Conservation (phyloP, 345 rosid genomes). For the Camelina sativa region DNA sequence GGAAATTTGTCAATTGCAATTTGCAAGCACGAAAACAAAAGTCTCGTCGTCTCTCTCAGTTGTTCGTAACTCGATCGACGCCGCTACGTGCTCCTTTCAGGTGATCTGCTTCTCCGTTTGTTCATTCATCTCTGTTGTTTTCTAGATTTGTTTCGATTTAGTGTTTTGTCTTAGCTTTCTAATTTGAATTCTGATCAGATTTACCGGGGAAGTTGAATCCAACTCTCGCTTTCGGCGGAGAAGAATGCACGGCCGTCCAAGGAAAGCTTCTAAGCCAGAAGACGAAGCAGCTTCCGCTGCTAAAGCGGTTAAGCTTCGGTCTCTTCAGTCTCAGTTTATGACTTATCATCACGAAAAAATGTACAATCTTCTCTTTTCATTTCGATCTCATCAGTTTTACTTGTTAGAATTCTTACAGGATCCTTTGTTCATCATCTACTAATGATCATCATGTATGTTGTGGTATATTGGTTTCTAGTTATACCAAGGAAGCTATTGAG, state of each 20-base stretch:
- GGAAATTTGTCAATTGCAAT: neutral
- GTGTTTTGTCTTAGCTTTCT: conserved; percentile 2
- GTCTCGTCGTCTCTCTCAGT: neutral
- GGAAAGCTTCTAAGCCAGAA: conserved; percentile 63
- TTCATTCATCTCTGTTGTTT: neutral
- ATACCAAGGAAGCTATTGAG: conserved; percentile 76
- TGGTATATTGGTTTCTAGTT: conserved; percentile 50
- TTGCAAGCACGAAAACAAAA: no score
- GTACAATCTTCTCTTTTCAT: conserved; percentile 44
- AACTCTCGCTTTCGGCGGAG: conserved; percentile 19
- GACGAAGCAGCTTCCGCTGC: conserved; percentile 71
- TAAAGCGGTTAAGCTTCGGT: conserved; percentile 70
- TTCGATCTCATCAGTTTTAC: neutral
- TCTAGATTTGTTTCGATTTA: neutral
- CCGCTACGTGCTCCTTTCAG: conserved; percentile 27
- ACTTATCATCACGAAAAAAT: conserved; percentile 64
- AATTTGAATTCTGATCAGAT: conserved; percentile 4
- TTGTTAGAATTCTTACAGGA: no score
- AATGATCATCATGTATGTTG: neutral
- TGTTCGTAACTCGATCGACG: conserved; percentile 20
- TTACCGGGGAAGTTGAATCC: conserved; percentile 11
- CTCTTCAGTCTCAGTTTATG: conserved; percentile 72
- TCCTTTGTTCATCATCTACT: no score
- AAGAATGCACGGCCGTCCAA: conserved; percentile 90
- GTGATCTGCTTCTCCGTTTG: conserved; percentile 5